Percentiles rank a stretch among this genome's conserved stretches.
These are phyloP conservation scores for Sequoiadendron giganteum DNA, from an alignment of 75 land plant genomes.

Conservation along the genomic window DNA sequence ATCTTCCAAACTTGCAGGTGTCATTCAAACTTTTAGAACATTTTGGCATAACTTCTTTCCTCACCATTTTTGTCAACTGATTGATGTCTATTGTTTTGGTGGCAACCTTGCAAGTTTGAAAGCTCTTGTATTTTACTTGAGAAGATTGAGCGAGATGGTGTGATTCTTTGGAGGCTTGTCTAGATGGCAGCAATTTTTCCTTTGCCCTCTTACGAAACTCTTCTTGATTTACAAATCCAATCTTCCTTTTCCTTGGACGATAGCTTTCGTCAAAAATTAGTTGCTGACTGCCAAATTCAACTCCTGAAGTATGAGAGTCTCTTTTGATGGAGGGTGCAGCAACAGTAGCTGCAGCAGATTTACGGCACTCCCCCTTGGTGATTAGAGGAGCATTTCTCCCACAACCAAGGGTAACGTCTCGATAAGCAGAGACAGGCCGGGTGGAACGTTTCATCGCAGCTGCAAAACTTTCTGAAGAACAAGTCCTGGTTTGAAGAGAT, in stretches of 20 bases:
- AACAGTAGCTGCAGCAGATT: background rate
- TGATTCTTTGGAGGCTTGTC: background rate
- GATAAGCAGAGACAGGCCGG: background rate
- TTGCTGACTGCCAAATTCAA: background rate
- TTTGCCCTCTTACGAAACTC: background rate
- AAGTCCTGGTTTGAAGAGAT: background rate
- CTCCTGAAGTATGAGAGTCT: background rate
- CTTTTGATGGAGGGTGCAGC: background rate
- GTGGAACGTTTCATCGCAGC: background rate
- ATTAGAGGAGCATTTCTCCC: background rate
- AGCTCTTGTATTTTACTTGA: background rate
- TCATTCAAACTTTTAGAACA: background rate
- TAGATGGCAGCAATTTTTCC: background rate
- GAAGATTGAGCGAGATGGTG: background rate
- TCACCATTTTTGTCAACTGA: background rate
- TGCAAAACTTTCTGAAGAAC: background rate
- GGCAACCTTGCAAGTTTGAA: background rate
- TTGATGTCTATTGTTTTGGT: background rate
- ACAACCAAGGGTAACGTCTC: background rate
- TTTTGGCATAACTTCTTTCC: background rate
- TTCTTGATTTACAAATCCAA: background rate
- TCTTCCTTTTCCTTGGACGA: background rate
- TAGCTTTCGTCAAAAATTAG: background rate
- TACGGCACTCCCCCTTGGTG: slow-evolving; percentile 15
- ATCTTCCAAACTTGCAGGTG: background rate